Percentiles rank a stretch among this genome's conserved stretches.
These are phyloP conservation scores for Neonectria punicea DNA, from an alignment of 2,329 filamentous ascomycete species.

Conservation along the genomic window DNA sequence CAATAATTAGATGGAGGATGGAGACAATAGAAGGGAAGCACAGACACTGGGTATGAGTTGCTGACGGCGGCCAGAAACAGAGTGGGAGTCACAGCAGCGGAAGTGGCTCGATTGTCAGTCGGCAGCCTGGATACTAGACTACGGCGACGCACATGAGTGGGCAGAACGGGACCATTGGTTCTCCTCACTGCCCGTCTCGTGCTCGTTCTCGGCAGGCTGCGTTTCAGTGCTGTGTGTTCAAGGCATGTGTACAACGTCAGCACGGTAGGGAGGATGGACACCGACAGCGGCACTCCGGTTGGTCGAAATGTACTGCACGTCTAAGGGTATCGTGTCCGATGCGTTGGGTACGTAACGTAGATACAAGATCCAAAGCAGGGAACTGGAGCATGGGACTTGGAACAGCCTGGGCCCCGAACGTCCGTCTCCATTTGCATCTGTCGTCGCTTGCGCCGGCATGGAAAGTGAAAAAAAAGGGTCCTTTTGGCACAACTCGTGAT, in stretches of 20 bases:
- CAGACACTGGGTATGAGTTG: neutral
- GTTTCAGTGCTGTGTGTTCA: neutral
- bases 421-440: slow-evolving; percentile 1
- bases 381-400: neutral
- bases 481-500: slow-evolving; percentile 10
- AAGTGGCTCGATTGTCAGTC: slow-evolving; percentile 3
- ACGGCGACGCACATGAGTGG: slow-evolving; percentile 16
- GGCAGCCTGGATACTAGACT: neutral
- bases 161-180: slow-evolving; percentile 5
- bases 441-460: slow-evolving; percentile 12
- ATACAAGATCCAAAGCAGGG: neutral
- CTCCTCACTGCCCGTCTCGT: slow-evolving; percentile 8
- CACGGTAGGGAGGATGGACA: too few relatives aligned
- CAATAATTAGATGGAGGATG: neutral
- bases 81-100: neutral
- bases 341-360: neutral
- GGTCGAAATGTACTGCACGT: neutral
- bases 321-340: slow-evolving; percentile 5
- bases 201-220: neutral
- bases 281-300: neutral
- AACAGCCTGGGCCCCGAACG: neutral
- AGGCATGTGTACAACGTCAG: too few relatives aligned
- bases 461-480: slow-evolving; percentile 13
- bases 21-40: neutral
- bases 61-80: neutral